Conservation (phyloP, 495 filamentous ascomycete species). For the Podospora pseudocomata region DNA sequence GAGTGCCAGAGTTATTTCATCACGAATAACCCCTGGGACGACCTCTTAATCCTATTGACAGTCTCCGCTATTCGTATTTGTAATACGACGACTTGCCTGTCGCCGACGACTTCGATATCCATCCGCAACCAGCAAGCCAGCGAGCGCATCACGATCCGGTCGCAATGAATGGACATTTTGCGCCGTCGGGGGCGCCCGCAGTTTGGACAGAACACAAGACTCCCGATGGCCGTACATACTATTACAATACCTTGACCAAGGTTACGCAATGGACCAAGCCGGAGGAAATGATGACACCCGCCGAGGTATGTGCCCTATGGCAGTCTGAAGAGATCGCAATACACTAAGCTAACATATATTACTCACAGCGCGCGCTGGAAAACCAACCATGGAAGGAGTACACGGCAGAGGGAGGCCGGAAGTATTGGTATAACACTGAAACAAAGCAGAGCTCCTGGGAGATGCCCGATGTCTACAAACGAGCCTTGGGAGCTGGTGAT, state of each 20-base stretch:
- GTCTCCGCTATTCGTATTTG: background rate
- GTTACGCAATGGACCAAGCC: conserved; percentile 94
- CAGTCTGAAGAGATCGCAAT: background rate
- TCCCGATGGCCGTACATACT: conserved; percentile 84
- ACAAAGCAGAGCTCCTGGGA: conserved; percentile 93
- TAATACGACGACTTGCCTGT: background rate
- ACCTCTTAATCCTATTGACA: background rate
- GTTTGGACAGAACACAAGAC: conserved; percentile 80
- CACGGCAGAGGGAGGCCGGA: conserved; percentile 75
- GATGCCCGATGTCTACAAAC: conserved; percentile 82
- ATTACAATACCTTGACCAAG: conserved; percentile 84
- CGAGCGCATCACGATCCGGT: background rate
- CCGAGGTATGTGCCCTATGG: conserved; percentile 61
- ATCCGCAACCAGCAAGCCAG: background rate
- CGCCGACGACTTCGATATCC: background rate
- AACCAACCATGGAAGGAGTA: conserved; percentile 93
- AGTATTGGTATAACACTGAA: conserved; percentile 92
- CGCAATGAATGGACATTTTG: conserved; percentile 59
- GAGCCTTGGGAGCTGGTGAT: conserved; percentile 53
- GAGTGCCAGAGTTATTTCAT: background rate
- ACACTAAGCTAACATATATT: background rate
- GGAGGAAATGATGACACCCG: conserved; percentile 77
- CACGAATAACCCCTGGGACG: background rate
- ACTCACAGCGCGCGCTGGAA: conserved; percentile 65
- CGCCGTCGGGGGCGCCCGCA: conserved; percentile 49